These are phyloP conservation scores for Komagataella pastoris DNA, from an alignment of 805 yeast genomes.

Conservation along the genomic window DNA sequence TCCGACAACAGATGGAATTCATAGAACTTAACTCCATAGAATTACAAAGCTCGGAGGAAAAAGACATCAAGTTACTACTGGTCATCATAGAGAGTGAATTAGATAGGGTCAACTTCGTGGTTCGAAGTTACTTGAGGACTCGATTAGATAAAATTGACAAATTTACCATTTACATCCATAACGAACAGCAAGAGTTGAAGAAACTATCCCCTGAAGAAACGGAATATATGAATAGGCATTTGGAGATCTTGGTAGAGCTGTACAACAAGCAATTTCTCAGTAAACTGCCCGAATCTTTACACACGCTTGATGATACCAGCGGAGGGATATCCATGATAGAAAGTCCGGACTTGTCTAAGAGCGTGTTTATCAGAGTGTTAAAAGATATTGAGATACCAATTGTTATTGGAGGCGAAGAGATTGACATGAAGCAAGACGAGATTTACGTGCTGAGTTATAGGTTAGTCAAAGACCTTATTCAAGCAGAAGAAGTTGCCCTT, in stretches of 20 bases:
- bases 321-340: slow-evolving; percentile 66
- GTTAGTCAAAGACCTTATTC: slow-evolving; percentile 27
- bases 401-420: slow-evolving; percentile 36
- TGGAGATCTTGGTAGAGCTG: slow-evolving; percentile 45
- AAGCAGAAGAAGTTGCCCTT: slow-evolving; percentile 26
- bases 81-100: slow-evolving; percentile 86
- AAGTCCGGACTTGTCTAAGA: slow-evolving; percentile 59
- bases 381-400: slow-evolving; percentile 24
- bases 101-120: slow-evolving; percentile 70
- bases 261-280: slow-evolving; percentile 56
- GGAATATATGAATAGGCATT: slow-evolving; percentile 57
- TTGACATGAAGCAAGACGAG: slow-evolving; percentile 47
- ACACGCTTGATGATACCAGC: slow-evolving; percentile 62
- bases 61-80: slow-evolving; percentile 62
- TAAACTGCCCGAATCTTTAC: slow-evolving; percentile 54
- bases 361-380: slow-evolving; percentile 62
- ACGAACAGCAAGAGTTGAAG: slow-evolving; percentile 19
- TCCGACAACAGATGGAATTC: slow-evolving; percentile 60
- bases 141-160: slow-evolving; percentile 66
- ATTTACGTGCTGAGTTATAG: slow-evolving; percentile 66
- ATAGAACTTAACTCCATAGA: slow-evolving; percentile 73
- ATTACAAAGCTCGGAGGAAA: slow-evolving; percentile 40
- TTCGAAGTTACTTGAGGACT: slow-evolving; percentile 72
- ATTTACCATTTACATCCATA: slow-evolving; percentile 46
- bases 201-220: slow-evolving; percentile 48